Base-by-base conservation (phyloP, 2,329 filamentous ascomycete genomes). In the Penicillium olsonii region DNA sequence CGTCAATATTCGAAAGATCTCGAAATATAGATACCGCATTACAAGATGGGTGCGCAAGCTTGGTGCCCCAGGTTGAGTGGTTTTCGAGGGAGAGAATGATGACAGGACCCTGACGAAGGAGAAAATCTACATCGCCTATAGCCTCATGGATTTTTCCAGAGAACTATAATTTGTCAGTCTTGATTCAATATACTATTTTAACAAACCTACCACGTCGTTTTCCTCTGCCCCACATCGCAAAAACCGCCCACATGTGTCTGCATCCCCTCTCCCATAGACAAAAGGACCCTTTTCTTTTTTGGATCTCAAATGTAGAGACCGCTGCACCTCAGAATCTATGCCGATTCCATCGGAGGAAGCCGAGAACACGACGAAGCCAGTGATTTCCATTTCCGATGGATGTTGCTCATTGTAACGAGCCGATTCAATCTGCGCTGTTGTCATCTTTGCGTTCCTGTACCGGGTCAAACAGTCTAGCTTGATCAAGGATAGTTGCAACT, bases 21-120 rank as follows among this genome's bases (percentile, higher is more conserved):
- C 50, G 50, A 29, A 53, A 53, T 10, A 40, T 6, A 11, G 42
- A 53, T 5, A 53, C 50, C 14, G 18, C 24, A 27, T 33, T 14
- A 26, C 31, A 26, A 33, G 40, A 45, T 26, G 15, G 50, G 19
- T 52, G 19, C 14, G 50, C 31, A 37, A 48, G 50, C 33, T 14
- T 17, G 26, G 29, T 41, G 6, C 41, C 45, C 50, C 3, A 52
- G 17, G 12, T 42, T 24, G 2, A 19, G 31, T 39, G 19, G 22
- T 37, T n/a, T 22, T 29, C 15, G 10, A 20, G 17, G 37, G 37
- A 37, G 41, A 43, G n/a, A 43, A 43, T 15, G 20, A 43, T 43
- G 18, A 37, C 5, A 14, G 41, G 41, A 19, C 41, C 41, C 6
- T 35, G 2, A 19, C 41, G 19, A 35, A 43, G 1, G 6, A 12